Evolutionary conservation across 768 basidiomycete species (phyloP), one percentile per base, ranked within the genome.

Genomic region (Boletus pseudopeckii): DNA sequence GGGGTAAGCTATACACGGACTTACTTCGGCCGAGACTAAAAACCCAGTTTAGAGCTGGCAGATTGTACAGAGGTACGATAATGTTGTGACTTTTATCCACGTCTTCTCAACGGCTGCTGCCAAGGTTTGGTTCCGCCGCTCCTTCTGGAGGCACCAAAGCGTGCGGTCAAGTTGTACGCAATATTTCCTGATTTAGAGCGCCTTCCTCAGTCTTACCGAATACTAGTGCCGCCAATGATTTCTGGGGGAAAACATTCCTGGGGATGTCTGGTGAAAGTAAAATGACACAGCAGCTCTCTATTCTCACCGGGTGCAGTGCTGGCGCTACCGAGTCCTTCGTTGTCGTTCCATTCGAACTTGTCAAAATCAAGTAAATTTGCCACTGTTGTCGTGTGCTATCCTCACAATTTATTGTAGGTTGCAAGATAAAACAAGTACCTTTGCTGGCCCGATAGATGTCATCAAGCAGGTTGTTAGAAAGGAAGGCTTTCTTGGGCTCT

Each of bases 261-360:
- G 59, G 67, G 0, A 44, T 83, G 14, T 66, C 83, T 10, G 94
- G 92, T 32, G 80, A 88, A 63, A 67, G 76, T 45, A 88, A 92
- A 69, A 98, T 97, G 92, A 92, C 86, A 5, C 92, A 92, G 62
- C 71, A 80, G 8, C 69, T 99, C n/a, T 91, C 94, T 3, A 80
- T 95, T 60, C 55, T 92, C 47, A 99, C 96, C 0, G 97, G 97
- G 7, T 94, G 90, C 65, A 85, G 83, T 45, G 97, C 97, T 15
- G 97, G 97, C 55, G 97, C 95, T 9, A 96, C 94, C 11, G 97
- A 98, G 76, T 90, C 88, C 59, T 84, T 98, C 64, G 87, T 93
- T 32, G 90, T 98, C 40, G 95, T 98, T 1, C 97, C 97, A 0
- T 99, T 98, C 64, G 97, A 99, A 71, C 83, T 93, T 22, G 91